Percentiles rank a stretch among this genome's conserved stretches.
Conservation (phyloP, 495 filamentous ascomycete genomes). For the Tuber magnatum region DNA sequence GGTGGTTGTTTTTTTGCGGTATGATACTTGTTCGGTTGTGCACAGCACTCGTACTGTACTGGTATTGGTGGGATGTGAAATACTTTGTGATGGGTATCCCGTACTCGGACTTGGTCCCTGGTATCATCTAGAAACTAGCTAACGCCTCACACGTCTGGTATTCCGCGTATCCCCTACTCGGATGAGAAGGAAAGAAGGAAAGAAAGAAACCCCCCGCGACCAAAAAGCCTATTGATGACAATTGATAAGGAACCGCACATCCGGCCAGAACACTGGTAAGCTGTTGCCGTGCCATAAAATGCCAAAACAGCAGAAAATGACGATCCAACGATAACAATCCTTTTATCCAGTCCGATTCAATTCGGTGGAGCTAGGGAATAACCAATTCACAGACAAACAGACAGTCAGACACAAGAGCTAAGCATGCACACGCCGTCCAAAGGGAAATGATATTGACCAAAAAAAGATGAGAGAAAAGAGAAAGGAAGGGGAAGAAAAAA, state of each 20-base stretch:
- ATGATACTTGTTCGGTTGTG: too few relatives aligned
- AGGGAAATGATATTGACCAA: not conserved
- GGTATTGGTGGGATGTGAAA: too few relatives aligned
- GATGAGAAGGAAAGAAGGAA: not conserved
- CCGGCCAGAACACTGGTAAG: not conserved
- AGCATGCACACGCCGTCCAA: not conserved
- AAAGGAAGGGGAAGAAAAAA: slow-evolving; percentile 4
- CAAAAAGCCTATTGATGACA: not conserved
- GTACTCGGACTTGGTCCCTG: too few relatives aligned
- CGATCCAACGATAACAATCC: not conserved
- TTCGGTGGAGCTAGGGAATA: not conserved
- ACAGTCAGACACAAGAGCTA: not conserved
- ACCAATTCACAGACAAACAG: not conserved
- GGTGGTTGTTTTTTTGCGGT: too few relatives aligned
- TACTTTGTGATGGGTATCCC: too few relatives aligned
- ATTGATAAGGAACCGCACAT: not conserved
- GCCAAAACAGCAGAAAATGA: not conserved
- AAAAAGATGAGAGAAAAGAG: slow-evolving; percentile 5
- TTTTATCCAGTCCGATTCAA: not conserved
- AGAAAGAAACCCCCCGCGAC: not conserved
- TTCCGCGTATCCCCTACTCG: not conserved
- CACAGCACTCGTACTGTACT: too few relatives aligned
- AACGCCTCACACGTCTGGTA: not conserved
- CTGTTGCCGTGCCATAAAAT: not conserved
- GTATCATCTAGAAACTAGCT: too few relatives aligned